Evolutionary conservation across 106 monocot species (phyloP), one percentile per base, ranked within the genome.

Genomic region (Cymbidium sinense): DNA sequence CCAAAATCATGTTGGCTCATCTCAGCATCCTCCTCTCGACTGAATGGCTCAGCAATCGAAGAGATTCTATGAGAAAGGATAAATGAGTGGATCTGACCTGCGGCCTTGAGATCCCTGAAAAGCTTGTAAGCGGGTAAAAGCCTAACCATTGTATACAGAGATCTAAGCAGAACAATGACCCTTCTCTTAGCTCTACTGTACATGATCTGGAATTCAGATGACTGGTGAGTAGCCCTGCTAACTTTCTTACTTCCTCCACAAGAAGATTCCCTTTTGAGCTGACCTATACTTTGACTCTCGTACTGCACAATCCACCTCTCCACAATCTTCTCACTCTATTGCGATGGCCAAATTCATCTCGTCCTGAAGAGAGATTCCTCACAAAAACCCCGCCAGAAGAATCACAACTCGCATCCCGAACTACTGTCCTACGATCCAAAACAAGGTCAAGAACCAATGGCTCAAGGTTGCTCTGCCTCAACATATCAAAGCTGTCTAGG

Each of bases 61-160:
- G 87, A 88, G 62, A 96, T 88, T 47, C 83, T 86, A 76, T 96
- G 93, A 23, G 89, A 82, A 23, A 96, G 89, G 79, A 77, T 84
- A 27, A 86, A 79, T 0, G 87, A 62, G 39, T 74, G 79, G 21
- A 93, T 82, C 54, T 76, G 81, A 5, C 84, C 88, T 0, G 90
- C 80, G 31, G 83, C 89, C 54, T 81, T 83, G 55, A 93, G 85
- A 23, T 89, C 93, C 44, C 82, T 76, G 67, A 89, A 96, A n/a
- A 96, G 74, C 67, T 91, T 89, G 64, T 93, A 91, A 15, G 88
- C 86, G 11, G 93, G 96, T 36, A 96, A 82, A 35, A 96, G 83
- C 82, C 93, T 84, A 44, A 96, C 83, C 27, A 79, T 74, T 11
- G 78, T 18, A 78, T 96, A 91, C 79, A 96, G 34, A 75, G 96